phyloP scores from a whole-genome alignment of 2,329 filamentous ascomycete genomes.

The Botrytis aclada region DNA sequence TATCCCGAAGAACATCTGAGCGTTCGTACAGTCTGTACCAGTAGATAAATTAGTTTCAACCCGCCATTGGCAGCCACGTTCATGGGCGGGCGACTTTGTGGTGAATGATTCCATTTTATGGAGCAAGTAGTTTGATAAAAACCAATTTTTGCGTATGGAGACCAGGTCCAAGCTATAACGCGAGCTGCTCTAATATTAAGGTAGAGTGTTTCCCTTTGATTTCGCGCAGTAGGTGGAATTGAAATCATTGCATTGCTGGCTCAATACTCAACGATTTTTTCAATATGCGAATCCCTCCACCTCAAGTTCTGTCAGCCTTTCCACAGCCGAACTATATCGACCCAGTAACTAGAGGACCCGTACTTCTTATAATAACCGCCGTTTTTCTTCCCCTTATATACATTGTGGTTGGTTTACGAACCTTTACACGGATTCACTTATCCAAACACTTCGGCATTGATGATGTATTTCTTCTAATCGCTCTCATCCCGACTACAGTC shows the following conservation, averaged over 20 bases:
- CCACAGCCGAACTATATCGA: slow-evolving; percentile 47
- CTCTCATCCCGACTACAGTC: slow-evolving; percentile 38
- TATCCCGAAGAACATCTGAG: slow-evolving; percentile 8
- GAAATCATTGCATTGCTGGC: background rate
- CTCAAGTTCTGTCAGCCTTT: slow-evolving; percentile 7
- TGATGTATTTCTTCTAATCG: slow-evolving; percentile 45
- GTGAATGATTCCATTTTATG: slow-evolving; percentile 1
- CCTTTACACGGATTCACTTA: slow-evolving; percentile 46
- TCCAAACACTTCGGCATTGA: slow-evolving; percentile 47
- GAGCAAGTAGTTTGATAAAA: background rate
- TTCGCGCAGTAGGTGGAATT: background rate
- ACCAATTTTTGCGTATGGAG: background rate
- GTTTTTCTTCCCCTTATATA: slow-evolving; percentile 42
- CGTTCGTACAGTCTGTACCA: background rate
- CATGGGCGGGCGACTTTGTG: background rate
- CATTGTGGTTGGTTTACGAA: slow-evolving; percentile 42
- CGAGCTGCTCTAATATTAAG: slow-evolving; percentile 3
- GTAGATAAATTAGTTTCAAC: background rate
- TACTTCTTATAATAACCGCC: slow-evolving; percentile 43
- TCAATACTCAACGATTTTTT: slow-evolving; percentile 7
- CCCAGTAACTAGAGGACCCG: slow-evolving; percentile 45
- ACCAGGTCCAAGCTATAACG: slow-evolving; percentile 7
- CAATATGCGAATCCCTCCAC: slow-evolving; percentile 17
- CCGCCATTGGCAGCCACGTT: background rate
- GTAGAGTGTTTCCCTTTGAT: background rate